Evolutionary conservation across 441 rosid genomes (phyloP).

Genomic region (Corymbia citriodora): DNA sequence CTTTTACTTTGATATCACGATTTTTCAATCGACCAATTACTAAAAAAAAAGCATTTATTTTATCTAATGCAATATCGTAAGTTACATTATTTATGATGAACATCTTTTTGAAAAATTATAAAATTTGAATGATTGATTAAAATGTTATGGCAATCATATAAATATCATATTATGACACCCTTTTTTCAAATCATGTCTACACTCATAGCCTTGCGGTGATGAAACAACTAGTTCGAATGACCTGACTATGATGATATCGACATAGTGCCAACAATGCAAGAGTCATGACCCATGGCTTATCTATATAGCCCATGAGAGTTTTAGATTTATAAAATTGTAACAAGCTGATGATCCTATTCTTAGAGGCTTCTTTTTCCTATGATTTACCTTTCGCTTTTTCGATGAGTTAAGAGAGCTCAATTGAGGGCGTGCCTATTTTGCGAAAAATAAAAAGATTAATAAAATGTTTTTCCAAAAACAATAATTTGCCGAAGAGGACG

Average conservation of each 20-base stretch:
- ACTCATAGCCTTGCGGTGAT: accelerated
- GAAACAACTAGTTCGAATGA: background rate
- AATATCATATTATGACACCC: background rate
- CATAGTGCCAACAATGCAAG: background rate
- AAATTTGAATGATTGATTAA: no score
- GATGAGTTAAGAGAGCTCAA: no score
- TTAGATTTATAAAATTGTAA: background rate
- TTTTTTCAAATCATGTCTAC: background rate
- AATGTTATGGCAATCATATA: no score
- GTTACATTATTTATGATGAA: background rate
- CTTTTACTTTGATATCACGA: background rate
- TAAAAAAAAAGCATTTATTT: no score
- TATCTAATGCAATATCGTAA: background rate
- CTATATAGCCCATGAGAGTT: background rate
- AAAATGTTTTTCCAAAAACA: no score
- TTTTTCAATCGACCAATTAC: background rate
- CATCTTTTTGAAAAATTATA: no score
- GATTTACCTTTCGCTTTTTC: background rate
- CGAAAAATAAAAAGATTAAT: no score
- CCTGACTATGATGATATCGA: background rate
- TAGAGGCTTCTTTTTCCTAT: background rate
- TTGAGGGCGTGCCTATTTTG: no score
- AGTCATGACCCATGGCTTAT: background rate
- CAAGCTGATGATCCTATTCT: background rate
- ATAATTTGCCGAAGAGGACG: background rate